Conservation (phyloP, 768 basidiomycete species). For the Leucocoprinus leucothites region DNA sequence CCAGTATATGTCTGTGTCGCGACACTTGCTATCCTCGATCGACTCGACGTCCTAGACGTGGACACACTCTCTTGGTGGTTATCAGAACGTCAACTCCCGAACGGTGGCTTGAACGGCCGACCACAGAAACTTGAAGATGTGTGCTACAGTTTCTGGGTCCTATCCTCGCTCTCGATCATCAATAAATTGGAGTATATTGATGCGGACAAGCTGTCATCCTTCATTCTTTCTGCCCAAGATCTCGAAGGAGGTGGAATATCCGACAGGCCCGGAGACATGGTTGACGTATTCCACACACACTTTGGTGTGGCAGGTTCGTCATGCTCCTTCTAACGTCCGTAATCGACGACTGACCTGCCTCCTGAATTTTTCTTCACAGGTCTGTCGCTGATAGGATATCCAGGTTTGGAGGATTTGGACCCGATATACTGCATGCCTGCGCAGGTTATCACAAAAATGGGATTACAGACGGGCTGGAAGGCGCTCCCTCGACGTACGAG, state of each 20-base stretch:
- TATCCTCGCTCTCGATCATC: slow-evolving; percentile 85
- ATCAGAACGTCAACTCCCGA: slow-evolving; percentile 88
- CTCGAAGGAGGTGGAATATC: slow-evolving; percentile 89
- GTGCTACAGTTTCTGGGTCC: slow-evolving; percentile 97
- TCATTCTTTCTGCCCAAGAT: slow-evolving; percentile 92
- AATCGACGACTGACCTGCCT: too few relatives aligned
- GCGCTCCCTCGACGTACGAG: slow-evolving; percentile 45
- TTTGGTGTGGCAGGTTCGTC: slow-evolving; percentile 83
- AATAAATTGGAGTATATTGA: slow-evolving; percentile 87
- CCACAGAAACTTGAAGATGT: slow-evolving; percentile 98
- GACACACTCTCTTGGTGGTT: slow-evolving; percentile 93
- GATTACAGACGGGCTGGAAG: slow-evolving; percentile 66
- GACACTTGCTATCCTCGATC: slow-evolving; percentile 82
- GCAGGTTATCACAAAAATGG: slow-evolving; percentile 60
- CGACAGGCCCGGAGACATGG: slow-evolving; percentile 90
- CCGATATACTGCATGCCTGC: slow-evolving; percentile 98
- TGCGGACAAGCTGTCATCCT: slow-evolving; percentile 65
- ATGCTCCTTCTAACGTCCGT: not conserved
- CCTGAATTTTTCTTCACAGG: slow-evolving; percentile 38
- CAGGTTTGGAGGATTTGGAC: slow-evolving; percentile 80
- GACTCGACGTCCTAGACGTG: slow-evolving; percentile 73
- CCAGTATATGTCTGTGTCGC: slow-evolving; percentile 89
- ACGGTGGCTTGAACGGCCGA: slow-evolving; percentile 93
- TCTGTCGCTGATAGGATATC: slow-evolving; percentile 85
- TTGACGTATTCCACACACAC: slow-evolving; percentile 94